A percentile compares a stretch with the other conserved stretches of the same genome.
Conservation (phyloP, 2,329 filamentous ascomycete species). For the Davidsoniella eucalypti region DNA sequence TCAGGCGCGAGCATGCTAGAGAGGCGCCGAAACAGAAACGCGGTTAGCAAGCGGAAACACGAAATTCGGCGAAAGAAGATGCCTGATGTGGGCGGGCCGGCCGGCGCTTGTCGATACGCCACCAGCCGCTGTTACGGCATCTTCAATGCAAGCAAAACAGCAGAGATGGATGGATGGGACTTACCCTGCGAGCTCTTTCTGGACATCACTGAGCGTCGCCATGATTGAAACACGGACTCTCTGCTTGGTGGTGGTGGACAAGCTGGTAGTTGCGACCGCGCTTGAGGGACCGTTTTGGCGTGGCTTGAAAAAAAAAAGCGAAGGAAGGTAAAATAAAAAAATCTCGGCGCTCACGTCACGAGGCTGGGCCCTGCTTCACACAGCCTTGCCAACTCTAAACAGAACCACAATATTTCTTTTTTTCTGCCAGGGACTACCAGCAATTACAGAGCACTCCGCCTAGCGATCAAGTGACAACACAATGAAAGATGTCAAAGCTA, state of each 20-base stretch:
- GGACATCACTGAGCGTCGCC: slow-evolving; percentile 28
- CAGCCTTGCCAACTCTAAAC: slow-evolving; percentile 8
- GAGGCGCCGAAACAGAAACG: background rate
- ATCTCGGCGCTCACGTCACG: slow-evolving; percentile 9
- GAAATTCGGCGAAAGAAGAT: background rate
- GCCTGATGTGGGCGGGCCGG: background rate
- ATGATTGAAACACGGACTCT: background rate
- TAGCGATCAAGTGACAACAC: no score
- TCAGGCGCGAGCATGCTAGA: slow-evolving; percentile 58
- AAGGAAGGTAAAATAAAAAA: slow-evolving; percentile 3
- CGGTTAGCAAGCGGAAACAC: slow-evolving; percentile 12
- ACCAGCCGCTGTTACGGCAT: background rate
- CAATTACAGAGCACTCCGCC: no score
- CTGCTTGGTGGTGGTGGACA: no score
- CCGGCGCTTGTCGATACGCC: background rate
- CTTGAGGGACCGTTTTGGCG: background rate
- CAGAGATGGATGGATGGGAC: slow-evolving; percentile 11
- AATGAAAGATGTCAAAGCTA: no score
- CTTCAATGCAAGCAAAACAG: background rate
- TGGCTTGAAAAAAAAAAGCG: slow-evolving; percentile 3
- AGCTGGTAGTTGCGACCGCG: background rate
- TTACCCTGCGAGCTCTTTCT: slow-evolving; percentile 43
- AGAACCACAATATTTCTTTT: background rate
- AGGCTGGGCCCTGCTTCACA: slow-evolving; percentile 6
- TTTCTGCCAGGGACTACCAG: background rate